Base-by-base conservation (phyloP, 2,329 filamentous ascomycete species). In the Torrubiella hemipterigena region DNA sequence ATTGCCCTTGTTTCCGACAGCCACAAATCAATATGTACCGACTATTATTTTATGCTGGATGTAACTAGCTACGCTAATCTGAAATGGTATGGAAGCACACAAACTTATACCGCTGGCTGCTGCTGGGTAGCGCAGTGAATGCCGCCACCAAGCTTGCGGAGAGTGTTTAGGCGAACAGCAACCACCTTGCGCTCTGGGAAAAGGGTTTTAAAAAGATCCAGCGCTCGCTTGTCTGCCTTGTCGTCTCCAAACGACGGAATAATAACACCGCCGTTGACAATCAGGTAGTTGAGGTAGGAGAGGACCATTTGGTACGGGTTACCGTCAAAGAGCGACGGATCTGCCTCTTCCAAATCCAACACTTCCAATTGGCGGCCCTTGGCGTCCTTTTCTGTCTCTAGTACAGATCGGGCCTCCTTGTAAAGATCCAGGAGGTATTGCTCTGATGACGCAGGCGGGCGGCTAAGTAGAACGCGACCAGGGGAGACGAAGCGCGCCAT, bases 71-170 rank as follows among this genome's bases (percentile, higher is more conserved):
- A n/a, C n/a, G n/a, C n/a, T n/a, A n/a, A n/a, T n/a, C n/a, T n/a
- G n/a, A n/a, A n/a, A n/a, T n/a, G n/a, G n/a, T n/a, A n/a, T n/a
- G n/a, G n/a, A n/a, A n/a, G n/a, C n/a, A 24, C 22, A n/a, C 22
- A 24, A 24, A 11, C 6, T 6, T n/a, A 5, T 19, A 10, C 30
- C 21, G 25, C 25, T 18, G 33, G 33, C 24, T 35, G 33, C 19
- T 35, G 33, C 25, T 35, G 33, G n/a, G 33, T 35, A 2, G 33
- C 29, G 15, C 33, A 35, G 29, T 35, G 33, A 31, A 35, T 35
- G 7, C 33, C 33, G 17, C 33, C 33, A 13, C 33, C 33, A 1
- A 35, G 24, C 20, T 32, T 31, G 8, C 33, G 18, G 10, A 35
- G 25, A 11, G 16, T 17, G n/a, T 31, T 31, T 10, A 35, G 20